Conservation (phyloP, 176 grass and related monocot species). For the Phoenix dactylifera region DNA sequence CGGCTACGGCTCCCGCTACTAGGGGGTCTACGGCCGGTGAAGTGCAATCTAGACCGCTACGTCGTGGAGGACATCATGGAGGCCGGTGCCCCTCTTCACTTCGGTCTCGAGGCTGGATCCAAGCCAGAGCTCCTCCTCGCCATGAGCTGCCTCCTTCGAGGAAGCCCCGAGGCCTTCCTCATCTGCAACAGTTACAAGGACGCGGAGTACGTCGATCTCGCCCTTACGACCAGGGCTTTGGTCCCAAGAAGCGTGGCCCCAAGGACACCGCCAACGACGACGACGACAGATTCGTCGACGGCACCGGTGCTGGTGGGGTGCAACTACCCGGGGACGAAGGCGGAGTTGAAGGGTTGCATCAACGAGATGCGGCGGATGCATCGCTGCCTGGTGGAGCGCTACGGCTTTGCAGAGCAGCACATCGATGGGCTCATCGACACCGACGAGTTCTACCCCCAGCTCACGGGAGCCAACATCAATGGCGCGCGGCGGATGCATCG, state of each 20-base stretch:
- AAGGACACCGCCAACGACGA: too few species aligned
- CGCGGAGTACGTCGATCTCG: conserved; percentile 11
- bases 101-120: conserved; percentile 21
- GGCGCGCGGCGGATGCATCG: too few species aligned
- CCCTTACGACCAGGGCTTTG: conserved; percentile 1
- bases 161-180: conserved; percentile 9
- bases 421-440: too few species aligned
- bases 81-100: conserved; percentile 5
- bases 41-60: conserved; percentile 18
- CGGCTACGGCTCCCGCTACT: conserved; percentile 5
- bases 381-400: conserved; percentile 58
- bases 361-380: conserved; percentile 90
- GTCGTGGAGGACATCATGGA: conserved; percentile 17
- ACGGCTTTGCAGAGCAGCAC: too few species aligned
- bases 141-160: conserved; percentile 10
- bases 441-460: too few species aligned
- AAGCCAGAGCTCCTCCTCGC: conserved; percentile 20
- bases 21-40: conserved; percentile 15
- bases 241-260: too few species aligned
- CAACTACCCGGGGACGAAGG: conserved; percentile 94
- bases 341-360: conserved; percentile 88
- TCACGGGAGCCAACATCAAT: too few species aligned
- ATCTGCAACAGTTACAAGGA: conserved; percentile 23
- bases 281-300: too few species aligned
- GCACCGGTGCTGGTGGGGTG: conserved; percentile 80